These are phyloP conservation scores for Xeromyces bisporus DNA, from an alignment of 495 filamentous ascomycete genomes.

Conservation along the genomic window DNA sequence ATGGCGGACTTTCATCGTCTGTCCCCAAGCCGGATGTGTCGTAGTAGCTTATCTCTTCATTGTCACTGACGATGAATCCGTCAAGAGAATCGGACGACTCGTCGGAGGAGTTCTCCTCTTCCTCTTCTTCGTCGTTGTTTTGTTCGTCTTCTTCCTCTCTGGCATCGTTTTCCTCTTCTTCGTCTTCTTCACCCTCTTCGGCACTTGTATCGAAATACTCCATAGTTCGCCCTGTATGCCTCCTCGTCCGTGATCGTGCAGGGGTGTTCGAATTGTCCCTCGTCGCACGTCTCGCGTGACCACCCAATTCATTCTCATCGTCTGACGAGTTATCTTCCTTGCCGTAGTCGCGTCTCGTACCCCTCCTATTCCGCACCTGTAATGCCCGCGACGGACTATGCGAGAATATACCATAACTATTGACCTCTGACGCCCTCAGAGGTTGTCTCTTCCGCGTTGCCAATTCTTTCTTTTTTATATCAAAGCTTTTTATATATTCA, in stretches of 20 bases:
- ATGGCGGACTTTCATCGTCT: slow-evolving; percentile 9
- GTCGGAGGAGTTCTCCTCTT: slow-evolving; percentile 5
- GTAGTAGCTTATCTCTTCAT: slow-evolving; percentile 26
- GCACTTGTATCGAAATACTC: slow-evolving; percentile 2
- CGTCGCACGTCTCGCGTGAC: background rate
- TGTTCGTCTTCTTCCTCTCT: slow-evolving; percentile 4
- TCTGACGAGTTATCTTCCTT: slow-evolving; percentile 28
- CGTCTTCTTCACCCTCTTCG: slow-evolving; percentile 6
- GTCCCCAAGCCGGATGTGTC: slow-evolving; percentile 20
- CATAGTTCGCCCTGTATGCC: slow-evolving; percentile 4
- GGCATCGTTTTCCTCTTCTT: slow-evolving; percentile 2
- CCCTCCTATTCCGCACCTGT: slow-evolving; percentile 11
- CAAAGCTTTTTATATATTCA: too few relatives aligned
- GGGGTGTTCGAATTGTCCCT: slow-evolving; percentile 10
- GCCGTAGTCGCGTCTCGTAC: slow-evolving; percentile 21
- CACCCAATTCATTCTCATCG: slow-evolving; percentile 10
- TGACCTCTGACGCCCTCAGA: slow-evolving; percentile 17
- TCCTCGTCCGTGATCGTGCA: slow-evolving; percentile 10
- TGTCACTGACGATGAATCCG: slow-evolving; percentile 32
- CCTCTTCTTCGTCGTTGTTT: slow-evolving; percentile 8
- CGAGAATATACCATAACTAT: slow-evolving; percentile 20
- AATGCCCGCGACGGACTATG: slow-evolving; percentile 10
- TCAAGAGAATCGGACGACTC: slow-evolving; percentile 23
- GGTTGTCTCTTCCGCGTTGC: slow-evolving; percentile 9
- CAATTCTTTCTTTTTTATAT: too few relatives aligned